These are phyloP conservation scores for Kokia cookei DNA, from an alignment of 441 rosid species.

Conservation along the genomic window DNA sequence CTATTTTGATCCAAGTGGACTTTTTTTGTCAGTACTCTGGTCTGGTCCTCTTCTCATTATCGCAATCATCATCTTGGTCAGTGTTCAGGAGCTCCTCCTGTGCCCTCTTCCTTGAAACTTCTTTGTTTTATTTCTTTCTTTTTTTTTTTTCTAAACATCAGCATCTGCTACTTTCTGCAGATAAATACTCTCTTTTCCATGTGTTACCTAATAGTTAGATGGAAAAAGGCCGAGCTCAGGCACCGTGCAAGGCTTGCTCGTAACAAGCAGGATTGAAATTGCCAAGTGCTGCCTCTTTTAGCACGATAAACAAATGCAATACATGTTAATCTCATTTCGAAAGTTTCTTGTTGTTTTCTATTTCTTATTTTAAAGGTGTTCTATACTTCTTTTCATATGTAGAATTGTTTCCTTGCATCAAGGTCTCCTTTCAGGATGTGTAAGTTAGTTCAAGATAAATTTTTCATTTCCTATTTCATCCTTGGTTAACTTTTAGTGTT, in stretches of 20 bases:
- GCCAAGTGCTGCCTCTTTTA: neutral
- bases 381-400: neutral
- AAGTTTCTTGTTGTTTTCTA: neutral
- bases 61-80: slow-evolving; percentile 77
- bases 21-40: slow-evolving; percentile 83
- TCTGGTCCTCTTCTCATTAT: slow-evolving; percentile 88
- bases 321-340: neutral
- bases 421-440: neutral
- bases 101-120: neutral
- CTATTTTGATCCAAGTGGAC: slow-evolving; percentile 80
- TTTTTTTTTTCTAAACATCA: neutral
- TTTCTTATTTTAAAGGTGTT: neutral
- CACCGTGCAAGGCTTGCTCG: slow-evolving; percentile 75
- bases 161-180: slow-evolving; percentile 29
- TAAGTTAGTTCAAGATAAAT: neutral
- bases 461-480: neutral
- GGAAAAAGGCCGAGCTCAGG: slow-evolving; percentile 96
- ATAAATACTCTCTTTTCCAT: slow-evolving; percentile 77
- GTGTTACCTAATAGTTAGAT: slow-evolving; percentile 71
- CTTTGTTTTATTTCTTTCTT: neutral
- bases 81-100: slow-evolving; percentile 7
- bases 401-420: neutral
- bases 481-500: neutral
- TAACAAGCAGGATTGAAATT: slow-evolving; percentile 62
- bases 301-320: neutral